Evolutionary conservation across 768 basidiomycete genomes (phyloP).

Genomic region (Lentinula detonsa): DNA sequence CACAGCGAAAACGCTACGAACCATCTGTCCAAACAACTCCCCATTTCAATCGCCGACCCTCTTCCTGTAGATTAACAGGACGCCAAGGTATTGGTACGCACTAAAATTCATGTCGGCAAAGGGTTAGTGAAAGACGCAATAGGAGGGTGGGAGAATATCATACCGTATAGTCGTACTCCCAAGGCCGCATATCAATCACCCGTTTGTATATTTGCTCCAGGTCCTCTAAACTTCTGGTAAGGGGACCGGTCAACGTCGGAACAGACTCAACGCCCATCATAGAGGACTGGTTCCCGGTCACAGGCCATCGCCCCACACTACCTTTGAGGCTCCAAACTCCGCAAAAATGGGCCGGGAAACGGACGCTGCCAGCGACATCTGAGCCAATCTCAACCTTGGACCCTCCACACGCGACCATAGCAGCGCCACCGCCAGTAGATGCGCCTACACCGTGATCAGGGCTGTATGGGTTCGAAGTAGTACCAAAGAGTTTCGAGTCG

Average conservation of each 20-base stretch:
- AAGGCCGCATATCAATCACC: conserved; percentile 54
- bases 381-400: conserved; percentile 66
- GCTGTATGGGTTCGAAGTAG: conserved; percentile 59
- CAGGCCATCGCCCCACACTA: conserved; percentile 52
- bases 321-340: conserved; percentile 64
- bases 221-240: conserved; percentile 58
- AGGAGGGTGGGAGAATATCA: conserved; percentile 16
- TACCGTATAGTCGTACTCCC: conserved; percentile 61
- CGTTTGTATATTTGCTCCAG: conserved; percentile 62
- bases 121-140: conserved; percentile 17
- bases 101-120: conserved; percentile 19
- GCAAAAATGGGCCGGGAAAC: conserved; percentile 69
- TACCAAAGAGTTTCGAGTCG: conserved; percentile 54
- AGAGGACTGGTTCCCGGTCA: conserved; percentile 37
- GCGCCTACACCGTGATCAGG: conserved; percentile 48
- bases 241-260: conserved; percentile 47
- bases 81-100: conserved; percentile 47
- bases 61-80: conserved; percentile 37
- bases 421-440: conserved; percentile 66
- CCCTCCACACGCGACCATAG: conserved; percentile 60
- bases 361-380: conserved; percentile 68
- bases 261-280: conserved; percentile 55
- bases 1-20: conserved; percentile 17
- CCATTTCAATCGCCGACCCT: conserved; percentile 52
- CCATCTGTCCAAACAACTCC: conserved; percentile 63